These are phyloP conservation scores for Platismatia glauca DNA, from an alignment of 495 filamentous ascomycete genomes.

Conservation along the genomic window DNA sequence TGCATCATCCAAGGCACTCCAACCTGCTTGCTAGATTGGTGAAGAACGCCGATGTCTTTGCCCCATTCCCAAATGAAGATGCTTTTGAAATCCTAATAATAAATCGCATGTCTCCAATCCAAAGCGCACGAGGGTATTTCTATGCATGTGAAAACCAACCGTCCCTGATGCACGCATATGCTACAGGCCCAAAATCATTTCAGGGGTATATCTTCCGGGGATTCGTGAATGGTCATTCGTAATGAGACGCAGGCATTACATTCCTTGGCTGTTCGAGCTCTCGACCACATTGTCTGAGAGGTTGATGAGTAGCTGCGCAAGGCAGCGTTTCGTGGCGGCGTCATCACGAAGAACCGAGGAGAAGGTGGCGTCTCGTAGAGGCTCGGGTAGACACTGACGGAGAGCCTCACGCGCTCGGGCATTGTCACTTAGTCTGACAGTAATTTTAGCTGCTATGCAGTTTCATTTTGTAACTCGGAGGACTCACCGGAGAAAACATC, in stretches of 20 bases:
- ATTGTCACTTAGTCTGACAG: constrained; percentile 81
- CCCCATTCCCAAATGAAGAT: constrained; percentile 10
- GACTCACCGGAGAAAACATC: constrained; percentile 86
- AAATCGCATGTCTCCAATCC: constrained; percentile 11
- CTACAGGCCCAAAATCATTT: constrained; percentile 23
- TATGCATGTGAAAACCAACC: constrained; percentile 18
- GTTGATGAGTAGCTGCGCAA: constrained; percentile 93
- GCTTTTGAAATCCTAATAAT: constrained; percentile 15
- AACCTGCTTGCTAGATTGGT: not conserved
- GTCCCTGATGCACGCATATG: constrained; percentile 21
- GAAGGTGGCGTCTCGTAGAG: constrained; percentile 93
- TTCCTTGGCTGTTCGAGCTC: constrained; percentile 37
- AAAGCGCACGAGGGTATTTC: constrained; percentile 21
- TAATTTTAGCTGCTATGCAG: not conserved
- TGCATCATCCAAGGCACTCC: constrained; percentile 10
- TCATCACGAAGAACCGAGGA: constrained; percentile 93
- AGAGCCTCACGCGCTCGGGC: constrained; percentile 91
- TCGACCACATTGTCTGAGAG: constrained; percentile 88
- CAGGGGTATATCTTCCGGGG: constrained; percentile 18
- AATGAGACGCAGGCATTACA: constrained; percentile 32
- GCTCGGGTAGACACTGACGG: constrained; percentile 92
- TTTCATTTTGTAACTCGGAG: not conserved
- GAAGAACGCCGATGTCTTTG: constrained; percentile 4
- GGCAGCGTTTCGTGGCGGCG: constrained; percentile 94
- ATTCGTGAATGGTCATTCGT: constrained; percentile 19